phyloP scores from a whole-genome alignment of 345 rosid species.

The Salix udensis region DNA sequence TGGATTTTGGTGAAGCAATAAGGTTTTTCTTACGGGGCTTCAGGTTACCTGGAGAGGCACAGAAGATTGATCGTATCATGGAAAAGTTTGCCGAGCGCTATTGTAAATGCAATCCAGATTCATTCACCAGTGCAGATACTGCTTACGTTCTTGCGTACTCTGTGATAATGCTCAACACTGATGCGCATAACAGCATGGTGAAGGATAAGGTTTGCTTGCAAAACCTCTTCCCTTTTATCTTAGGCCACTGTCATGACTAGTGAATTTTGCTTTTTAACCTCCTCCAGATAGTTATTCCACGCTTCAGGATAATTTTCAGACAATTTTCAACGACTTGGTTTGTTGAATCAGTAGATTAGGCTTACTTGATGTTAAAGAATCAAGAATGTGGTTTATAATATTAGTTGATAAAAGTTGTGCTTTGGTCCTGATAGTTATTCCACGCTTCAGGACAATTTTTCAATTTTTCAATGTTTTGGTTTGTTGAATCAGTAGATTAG shows the following conservation, averaged over 20 bases:
- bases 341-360: not conserved
- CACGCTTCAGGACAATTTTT: not conserved
- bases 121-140: constrained; percentile 93
- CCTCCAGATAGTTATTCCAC: not conserved
- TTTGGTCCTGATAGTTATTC: not conserved
- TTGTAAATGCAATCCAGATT: constrained; percentile 85
- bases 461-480: not conserved
- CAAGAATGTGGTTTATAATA: too few relatives aligned
- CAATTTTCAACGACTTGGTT: not conserved
- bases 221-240: constrained; percentile 16
- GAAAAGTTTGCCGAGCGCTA: constrained; percentile 97
- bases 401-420: constrained; percentile 1
- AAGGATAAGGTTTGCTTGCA: constrained; percentile 79
- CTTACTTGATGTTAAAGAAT: not conserved
- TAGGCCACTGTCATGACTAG: not conserved
- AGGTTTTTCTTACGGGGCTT: constrained; percentile 90
- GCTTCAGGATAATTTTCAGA: not conserved
- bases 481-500: not conserved
- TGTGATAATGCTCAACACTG: constrained; percentile 94
- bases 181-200: constrained; percentile 94
- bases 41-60: constrained; percentile 97
- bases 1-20: constrained; percentile 82
- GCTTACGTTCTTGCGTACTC: constrained; percentile 96
- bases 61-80: constrained; percentile 96
- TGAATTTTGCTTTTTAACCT: not conserved